Conservation (phyloP, 345 rosid genomes). For the Erucastrum elatum region DNA sequence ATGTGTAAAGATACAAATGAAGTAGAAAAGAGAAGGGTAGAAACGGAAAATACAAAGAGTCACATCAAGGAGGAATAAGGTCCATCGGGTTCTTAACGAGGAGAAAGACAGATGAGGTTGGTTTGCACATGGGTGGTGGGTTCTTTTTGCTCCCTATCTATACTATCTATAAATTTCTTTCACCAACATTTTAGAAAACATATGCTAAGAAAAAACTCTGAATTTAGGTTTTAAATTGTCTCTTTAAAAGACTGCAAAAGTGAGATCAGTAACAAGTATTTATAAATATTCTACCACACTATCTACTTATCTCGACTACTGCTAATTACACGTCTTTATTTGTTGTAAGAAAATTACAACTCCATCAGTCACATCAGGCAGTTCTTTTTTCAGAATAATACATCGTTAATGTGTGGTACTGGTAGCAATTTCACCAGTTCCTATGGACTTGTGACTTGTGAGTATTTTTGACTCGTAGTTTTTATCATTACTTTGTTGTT, state of each 20-base stretch:
- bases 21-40: too few species aligned
- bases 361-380: too few species aligned
- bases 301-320: too few species aligned
- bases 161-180: neutral
- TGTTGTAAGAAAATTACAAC: too few species aligned
- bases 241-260: neutral
- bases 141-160: constrained; percentile 33
- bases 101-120: constrained; percentile 25
- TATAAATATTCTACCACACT: too few species aligned
- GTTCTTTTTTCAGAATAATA: too few species aligned
- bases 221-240: neutral
- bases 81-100: constrained; percentile 23
- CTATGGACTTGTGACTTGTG: too few species aligned
- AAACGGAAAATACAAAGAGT: neutral
- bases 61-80: constrained; percentile 23
- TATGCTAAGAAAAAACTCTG: neutral
- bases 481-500: too few species aligned
- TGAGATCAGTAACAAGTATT: neutral
- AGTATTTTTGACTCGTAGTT: too few species aligned
- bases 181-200: neutral
- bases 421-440: too few species aligned
- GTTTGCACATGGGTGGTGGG: constrained; percentile 39
- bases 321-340: too few species aligned
- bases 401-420: too few species aligned
- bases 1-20: neutral